Conservation (phyloP, 441 rosid species). For the Lepidium campestre region DNA sequence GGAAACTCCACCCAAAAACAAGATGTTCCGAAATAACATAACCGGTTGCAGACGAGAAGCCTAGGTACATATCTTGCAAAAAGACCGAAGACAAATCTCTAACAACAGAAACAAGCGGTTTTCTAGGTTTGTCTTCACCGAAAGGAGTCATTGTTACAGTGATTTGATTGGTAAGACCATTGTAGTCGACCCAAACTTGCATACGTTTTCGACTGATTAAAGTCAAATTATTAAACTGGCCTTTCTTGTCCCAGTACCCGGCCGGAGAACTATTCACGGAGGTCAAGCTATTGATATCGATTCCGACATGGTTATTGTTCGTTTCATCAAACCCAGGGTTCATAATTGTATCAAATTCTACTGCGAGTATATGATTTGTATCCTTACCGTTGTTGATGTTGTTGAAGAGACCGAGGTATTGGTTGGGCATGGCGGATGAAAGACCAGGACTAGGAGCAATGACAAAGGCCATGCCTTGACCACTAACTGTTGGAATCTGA, state of each 20-base stretch:
- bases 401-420: slow-evolving; percentile 63
- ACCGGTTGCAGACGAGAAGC: slow-evolving; percentile 71
- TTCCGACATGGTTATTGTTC: slow-evolving; percentile 67
- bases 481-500: neutral
- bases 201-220: slow-evolving; percentile 42
- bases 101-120: slow-evolving; percentile 41
- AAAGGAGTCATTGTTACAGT: slow-evolving; percentile 50
- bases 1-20: slow-evolving; percentile 50
- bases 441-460: slow-evolving; percentile 39
- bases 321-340: slow-evolving; percentile 54
- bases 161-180: slow-evolving; percentile 30
- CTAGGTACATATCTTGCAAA: slow-evolving; percentile 41
- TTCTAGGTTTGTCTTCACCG: slow-evolving; percentile 34
- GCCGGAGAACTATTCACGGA: slow-evolving; percentile 46
- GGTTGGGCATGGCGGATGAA: slow-evolving; percentile 37
- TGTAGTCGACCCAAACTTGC: slow-evolving; percentile 65
- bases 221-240: slow-evolving; percentile 31
- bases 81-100: slow-evolving; percentile 40
- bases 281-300: slow-evolving; percentile 52
- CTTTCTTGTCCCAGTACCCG: slow-evolving; percentile 27
- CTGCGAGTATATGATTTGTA: slow-evolving; percentile 56
- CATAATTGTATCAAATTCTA: slow-evolving; percentile 62
- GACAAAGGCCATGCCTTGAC: slow-evolving; percentile 56
- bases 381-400: slow-evolving; percentile 40
- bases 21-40: slow-evolving; percentile 26